Percentiles rank a stretch among this genome's conserved stretches.
These are phyloP conservation scores for Eimeria acervulina DNA, from an alignment of 169 alveolate species.

Conservation along the genomic window DNA sequence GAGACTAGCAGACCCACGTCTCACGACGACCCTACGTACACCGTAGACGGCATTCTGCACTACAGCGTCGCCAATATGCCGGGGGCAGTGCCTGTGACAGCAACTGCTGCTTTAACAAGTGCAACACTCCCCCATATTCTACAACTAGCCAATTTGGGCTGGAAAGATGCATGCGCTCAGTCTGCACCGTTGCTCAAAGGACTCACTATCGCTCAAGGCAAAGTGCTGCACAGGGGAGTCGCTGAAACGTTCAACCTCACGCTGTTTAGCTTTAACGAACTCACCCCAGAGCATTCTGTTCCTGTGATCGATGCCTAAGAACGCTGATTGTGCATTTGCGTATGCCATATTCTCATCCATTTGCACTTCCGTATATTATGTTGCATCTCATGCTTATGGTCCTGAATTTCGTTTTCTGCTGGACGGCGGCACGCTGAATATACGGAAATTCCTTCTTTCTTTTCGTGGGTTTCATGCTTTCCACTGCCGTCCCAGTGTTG, in stretches of 20 bases:
- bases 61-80: constrained; percentile 84
- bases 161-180: constrained; percentile 69
- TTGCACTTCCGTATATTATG: too few relatives aligned
- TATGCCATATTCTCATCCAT: too few relatives aligned
- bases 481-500: too few relatives aligned
- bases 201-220: constrained; percentile 53
- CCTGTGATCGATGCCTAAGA: not conserved
- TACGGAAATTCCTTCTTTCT: too few relatives aligned
- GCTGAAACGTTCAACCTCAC: constrained; percentile 63
- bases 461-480: too few relatives aligned
- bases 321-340: not conserved
- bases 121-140: constrained; percentile 68
- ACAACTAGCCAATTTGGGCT: constrained; percentile 60
- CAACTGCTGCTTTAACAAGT: constrained; percentile 73
- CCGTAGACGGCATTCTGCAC: constrained; percentile 77
- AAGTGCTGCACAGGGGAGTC: constrained; percentile 47
- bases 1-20: constrained; percentile 68
- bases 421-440: too few relatives aligned
- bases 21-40: constrained; percentile 75
- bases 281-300: not conserved
- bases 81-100: constrained; percentile 73
- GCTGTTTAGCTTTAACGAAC: not conserved
- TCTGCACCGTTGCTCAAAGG: constrained; percentile 27
- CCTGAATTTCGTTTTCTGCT: too few relatives aligned
- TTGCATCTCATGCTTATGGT: too few relatives aligned